Conservation (phyloP, 345 rosid genomes). For the Populus tremula region DNA sequence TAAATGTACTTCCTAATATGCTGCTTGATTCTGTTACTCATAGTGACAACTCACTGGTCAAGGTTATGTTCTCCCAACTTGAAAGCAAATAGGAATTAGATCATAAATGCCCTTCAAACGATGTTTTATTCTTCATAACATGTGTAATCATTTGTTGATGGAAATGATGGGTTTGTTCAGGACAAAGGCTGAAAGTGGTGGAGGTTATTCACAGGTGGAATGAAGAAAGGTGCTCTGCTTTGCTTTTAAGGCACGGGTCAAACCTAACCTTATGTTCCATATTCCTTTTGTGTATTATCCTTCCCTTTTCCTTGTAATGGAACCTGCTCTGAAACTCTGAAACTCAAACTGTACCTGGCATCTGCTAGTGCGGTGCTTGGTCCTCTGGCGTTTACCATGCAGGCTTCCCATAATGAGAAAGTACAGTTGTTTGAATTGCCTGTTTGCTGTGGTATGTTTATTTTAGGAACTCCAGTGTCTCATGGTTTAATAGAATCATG, state of each 20-base stretch:
- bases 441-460: no score
- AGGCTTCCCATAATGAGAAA: no score
- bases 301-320: background rate
- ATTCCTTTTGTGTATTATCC: background rate
- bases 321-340: background rate
- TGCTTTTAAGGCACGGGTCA: background rate
- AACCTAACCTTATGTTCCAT: background rate
- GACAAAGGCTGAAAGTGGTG: conserved; percentile 60
- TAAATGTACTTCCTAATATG: no score
- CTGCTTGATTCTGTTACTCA: no score
- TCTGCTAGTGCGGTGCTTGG: background rate
- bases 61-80: no score
- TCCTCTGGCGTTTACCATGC: background rate
- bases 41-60: no score
- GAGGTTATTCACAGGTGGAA: conserved; percentile 62
- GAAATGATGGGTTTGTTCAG: conserved; percentile 37
- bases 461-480: no score
- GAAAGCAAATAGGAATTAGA: no score
- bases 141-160: background rate
- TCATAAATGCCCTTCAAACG: background rate
- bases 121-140: background rate
- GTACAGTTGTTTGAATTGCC: no score
- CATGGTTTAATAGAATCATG: no score
- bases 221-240: conserved; percentile 28
- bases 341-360: background rate